phyloP scores from a whole-genome alignment of 2,329 filamentous ascomycete genomes.

The Fusarium anthophilum region DNA sequence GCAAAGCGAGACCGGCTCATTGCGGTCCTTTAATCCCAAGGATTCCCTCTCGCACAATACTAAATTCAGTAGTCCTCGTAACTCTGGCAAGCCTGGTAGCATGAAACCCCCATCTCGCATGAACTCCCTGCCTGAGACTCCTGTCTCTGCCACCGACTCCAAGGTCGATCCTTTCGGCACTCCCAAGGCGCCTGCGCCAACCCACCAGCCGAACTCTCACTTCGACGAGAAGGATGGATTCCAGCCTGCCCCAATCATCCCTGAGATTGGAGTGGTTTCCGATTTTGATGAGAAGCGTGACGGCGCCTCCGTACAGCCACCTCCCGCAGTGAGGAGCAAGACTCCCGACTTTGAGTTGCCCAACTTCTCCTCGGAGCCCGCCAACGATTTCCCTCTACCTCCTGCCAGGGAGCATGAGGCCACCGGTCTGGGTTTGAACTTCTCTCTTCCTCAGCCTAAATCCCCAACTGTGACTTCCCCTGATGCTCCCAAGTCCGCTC shows the following conservation, averaged over 20 bases:
- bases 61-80: slow-evolving; percentile 51
- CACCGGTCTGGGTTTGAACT: slow-evolving; percentile 49
- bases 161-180: slow-evolving; percentile 50
- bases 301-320: slow-evolving; percentile 41
- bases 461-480: slow-evolving; percentile 35
- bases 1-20: slow-evolving; percentile 64
- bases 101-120: slow-evolving; percentile 47
- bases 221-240: slow-evolving; percentile 42
- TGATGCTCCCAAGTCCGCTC: slow-evolving; percentile 33
- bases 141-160: slow-evolving; percentile 46
- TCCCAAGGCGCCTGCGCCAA: slow-evolving; percentile 45
- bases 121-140: slow-evolving; percentile 58
- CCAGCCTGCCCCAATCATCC: slow-evolving; percentile 48
- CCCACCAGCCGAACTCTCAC: slow-evolving; percentile 37
- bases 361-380: slow-evolving; percentile 28
- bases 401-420: slow-evolving; percentile 41
- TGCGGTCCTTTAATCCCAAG: slow-evolving; percentile 60
- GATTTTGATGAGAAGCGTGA: slow-evolving; percentile 46
- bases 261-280: slow-evolving; percentile 51
- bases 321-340: slow-evolving; percentile 44
- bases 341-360: slow-evolving; percentile 41
- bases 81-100: slow-evolving; percentile 42
- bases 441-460: slow-evolving; percentile 47
- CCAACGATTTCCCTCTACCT: slow-evolving; percentile 39
- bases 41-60: slow-evolving; percentile 60